A percentile compares a stretch with the other conserved stretches of the same genome.
Conservation (phyloP, 176 grass and related monocot genomes). For the Urochloa ruziziensis region DNA sequence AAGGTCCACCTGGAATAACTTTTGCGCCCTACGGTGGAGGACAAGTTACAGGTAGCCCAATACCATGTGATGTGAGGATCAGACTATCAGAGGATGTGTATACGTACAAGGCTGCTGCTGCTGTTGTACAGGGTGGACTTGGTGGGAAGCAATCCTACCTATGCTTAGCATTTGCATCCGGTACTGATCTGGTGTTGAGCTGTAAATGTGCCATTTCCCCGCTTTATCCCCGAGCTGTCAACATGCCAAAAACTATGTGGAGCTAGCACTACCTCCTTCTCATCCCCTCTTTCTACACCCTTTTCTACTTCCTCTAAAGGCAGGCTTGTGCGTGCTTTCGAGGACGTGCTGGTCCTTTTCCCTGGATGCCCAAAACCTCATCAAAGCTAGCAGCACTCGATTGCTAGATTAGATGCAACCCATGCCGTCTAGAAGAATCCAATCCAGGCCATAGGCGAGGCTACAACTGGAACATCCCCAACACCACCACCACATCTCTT, state of each 20-base stretch:
- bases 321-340: neutral
- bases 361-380: neutral
- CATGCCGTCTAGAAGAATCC: constrained; percentile 13
- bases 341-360: neutral
- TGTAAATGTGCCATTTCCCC: neutral
- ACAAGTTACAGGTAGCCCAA: neutral
- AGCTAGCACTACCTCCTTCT: neutral
- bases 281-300: neutral
- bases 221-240: neutral
- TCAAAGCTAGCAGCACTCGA: neutral
- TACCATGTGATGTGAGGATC: neutral
- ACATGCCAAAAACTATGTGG: neutral
- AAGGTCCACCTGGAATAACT: neutral
- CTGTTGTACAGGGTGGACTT: neutral
- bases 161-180: neutral
- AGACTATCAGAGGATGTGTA: too few species aligned
- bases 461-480: neutral
- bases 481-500: neutral
- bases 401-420: neutral
- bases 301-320: neutral
- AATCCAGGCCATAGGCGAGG: neutral
- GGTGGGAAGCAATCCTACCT: neutral
- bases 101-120: neutral
- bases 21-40: neutral
- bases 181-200: neutral